Base-by-base conservation (phyloP, 176 grass and related monocot genomes). In the Oryza glaberrima region DNA sequence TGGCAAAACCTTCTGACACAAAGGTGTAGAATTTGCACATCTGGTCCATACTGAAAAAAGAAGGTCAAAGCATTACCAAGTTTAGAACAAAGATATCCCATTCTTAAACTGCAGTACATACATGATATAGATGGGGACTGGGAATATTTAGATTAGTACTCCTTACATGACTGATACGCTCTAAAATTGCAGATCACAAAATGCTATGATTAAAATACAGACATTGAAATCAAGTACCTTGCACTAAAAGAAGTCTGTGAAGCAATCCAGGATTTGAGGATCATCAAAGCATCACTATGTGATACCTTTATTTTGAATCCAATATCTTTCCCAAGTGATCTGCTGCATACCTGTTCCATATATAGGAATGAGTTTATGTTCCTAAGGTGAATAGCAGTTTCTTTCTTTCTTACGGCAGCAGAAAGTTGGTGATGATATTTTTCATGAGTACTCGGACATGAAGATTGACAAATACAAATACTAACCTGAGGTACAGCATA, bases 401-500 rank as follows among this genome's bases (percentile, higher is more conserved):
- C 54, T 58, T 56, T 56, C 51, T 56, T 61, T 61, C 56, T 44
- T 70, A 47, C 47, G 43, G 22, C 13, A 14, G n/a, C 28, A 46
- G 22, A 13, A 9, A 45, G 52, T 64, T 63, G 69, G 22, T 32
- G 26, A 82, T 38, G 36, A 72, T 63, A 63, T 20, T 60, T 56
- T 61, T 72, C 20, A 56, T 2, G 52, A 20, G 52, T 56, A 56
- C 25, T 54, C 25, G 20, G 56, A 61, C 16, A 19, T 9, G 52
- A 61, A 63, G 22, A 69, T 63, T 64, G 35, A 25, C 15, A 83
- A 63, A 54, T 47, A 78, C 66, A 81, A 72, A 89, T 32, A 90
- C 86, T 58, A 88, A 98, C 96, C 96, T 95, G 87, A 0, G 96
- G 93, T 82, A 92, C 69, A 89, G 89, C 91, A 77, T 98, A 98